Evolutionary conservation across 2,329 filamentous ascomycete genomes (phyloP), one percentile per base, ranked within the genome.

Genomic region (Nannizziopsis arthrosporioides): DNA sequence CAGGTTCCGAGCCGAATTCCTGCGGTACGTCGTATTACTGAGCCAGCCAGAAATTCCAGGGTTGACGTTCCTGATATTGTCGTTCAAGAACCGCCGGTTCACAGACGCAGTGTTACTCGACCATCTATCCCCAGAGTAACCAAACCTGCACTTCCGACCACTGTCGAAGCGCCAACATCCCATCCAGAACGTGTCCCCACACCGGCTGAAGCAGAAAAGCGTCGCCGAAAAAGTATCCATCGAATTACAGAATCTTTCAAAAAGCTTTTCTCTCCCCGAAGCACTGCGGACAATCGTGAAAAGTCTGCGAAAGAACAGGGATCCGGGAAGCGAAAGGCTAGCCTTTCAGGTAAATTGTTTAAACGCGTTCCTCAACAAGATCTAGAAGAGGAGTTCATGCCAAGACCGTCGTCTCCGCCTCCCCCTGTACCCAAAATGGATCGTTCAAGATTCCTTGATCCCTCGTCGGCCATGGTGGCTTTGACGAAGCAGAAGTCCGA

Each of bases 401-500:
- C 22, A 27, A 27, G 11, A 45, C 11, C 12, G 14, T 27, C 34
- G 8, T 7, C 18, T 35, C 8, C 35, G 27, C 31, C 14, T 10
- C 40, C 45, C 11, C 45, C 45, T 27, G 5, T 47, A 18, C 45
- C 51, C 30, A 49, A 31, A 27, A 64, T 65, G 63, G 59, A 60
- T 45, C 38, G 56, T 18, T 39, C 54, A 39, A 57, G 52, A 4
- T 60, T 68, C 37, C 53, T 69, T 39, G 66, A 69, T 50, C 66
- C 67, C 17, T 63, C 66, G 37, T 67, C 65, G 40, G 66, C 67
- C 31, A 59, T 69, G 62, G 61, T 65, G 48, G 67, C 69, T 11
- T 64, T 72, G 52, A 71, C 68, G n/a, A 68, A 66, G 48, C 69
- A 72, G 53, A 71, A 71, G 49, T 63, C 64, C n/a, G 69, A 72